Conservation (phyloP, 495 filamentous ascomycete species). For the Jackrogersella minutella region DNA sequence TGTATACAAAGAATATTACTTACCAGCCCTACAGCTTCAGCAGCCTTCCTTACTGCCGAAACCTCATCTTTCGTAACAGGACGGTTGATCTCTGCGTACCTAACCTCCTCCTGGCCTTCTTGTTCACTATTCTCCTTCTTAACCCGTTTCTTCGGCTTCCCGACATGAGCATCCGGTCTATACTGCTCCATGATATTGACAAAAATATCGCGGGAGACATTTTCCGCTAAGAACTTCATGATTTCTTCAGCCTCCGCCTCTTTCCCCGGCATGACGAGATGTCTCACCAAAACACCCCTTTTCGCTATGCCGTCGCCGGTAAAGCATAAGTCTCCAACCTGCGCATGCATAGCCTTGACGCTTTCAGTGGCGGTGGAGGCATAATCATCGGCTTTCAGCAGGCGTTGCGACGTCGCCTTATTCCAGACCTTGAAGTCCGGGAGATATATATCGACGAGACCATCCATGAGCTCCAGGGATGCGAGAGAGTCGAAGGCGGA, state of each 20-base stretch:
- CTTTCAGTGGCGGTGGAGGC: slow-evolving; percentile 70
- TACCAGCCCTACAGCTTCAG: slow-evolving; percentile 68
- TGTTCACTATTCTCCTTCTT: slow-evolving; percentile 30
- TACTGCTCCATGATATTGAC: slow-evolving; percentile 84
- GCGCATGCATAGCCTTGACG: slow-evolving; percentile 75
- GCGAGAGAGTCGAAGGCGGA: slow-evolving; percentile 76
- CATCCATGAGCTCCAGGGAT: slow-evolving; percentile 71
- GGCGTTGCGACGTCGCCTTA: slow-evolving; percentile 64
- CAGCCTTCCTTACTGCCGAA: slow-evolving; percentile 65
- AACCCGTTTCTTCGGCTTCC: slow-evolving; percentile 61
- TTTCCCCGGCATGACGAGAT: slow-evolving; percentile 80
- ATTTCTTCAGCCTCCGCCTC: slow-evolving; percentile 73
- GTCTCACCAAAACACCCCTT: slow-evolving; percentile 73
- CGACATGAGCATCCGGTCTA: slow-evolving; percentile 76
- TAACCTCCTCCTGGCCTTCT: slow-evolving; percentile 52
- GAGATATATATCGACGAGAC: slow-evolving; percentile 79
- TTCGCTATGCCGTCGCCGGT: slow-evolving; percentile 78
- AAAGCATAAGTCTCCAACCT: slow-evolving; percentile 80
- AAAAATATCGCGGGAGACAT: slow-evolving; percentile 73
- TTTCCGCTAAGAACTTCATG: slow-evolving; percentile 71
- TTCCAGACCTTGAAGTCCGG: slow-evolving; percentile 84
- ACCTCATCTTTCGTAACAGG: slow-evolving; percentile 70
- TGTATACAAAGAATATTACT: slow-evolving; percentile 2
- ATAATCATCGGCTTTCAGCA: slow-evolving; percentile 79
- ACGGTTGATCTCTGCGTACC: slow-evolving; percentile 80